These are phyloP conservation scores for Malania oleifera DNA, from an alignment of 164 flowering plant genomes.

Conservation along the genomic window DNA sequence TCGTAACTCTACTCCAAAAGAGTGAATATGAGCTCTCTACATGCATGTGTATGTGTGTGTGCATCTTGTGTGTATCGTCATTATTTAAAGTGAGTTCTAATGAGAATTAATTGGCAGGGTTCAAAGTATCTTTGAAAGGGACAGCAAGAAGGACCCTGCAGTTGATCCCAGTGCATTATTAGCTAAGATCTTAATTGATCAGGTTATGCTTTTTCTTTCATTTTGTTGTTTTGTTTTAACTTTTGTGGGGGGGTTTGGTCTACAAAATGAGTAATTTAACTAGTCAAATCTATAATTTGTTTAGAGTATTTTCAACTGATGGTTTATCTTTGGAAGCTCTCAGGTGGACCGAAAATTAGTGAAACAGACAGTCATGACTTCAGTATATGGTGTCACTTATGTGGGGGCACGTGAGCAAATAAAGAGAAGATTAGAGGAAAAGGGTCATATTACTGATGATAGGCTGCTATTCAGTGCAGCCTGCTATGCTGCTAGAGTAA, in stretches of 20 bases:
- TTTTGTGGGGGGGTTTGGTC: too few species aligned
- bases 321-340: slow-evolving; percentile 24
- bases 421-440: slow-evolving; percentile 77
- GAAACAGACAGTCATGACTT: slow-evolving; percentile 99
- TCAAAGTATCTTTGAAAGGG: slow-evolving; percentile 60
- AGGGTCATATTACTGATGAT: slow-evolving; percentile 79
- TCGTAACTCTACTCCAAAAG: too few species aligned
- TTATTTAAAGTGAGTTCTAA: too few species aligned
- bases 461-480: slow-evolving; percentile 66
- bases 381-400: slow-evolving; percentile 96
- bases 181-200: slow-evolving; percentile 65
- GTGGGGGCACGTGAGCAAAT: slow-evolving; percentile 98
- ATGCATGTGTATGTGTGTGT: too few species aligned
- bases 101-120: slow-evolving; percentile 44
- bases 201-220: slow-evolving; percentile 34
- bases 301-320: slow-evolving; percentile 12
- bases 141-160: slow-evolving; percentile 63
- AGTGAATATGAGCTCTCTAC: too few species aligned
- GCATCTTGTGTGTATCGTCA: too few species aligned
- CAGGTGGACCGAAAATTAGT: slow-evolving; percentile 96
- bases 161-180: slow-evolving; percentile 54
- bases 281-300: not conserved
- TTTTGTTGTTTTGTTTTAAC: too few species aligned
- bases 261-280: too few species aligned
- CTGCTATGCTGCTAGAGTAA: slow-evolving; percentile 93